These are phyloP conservation scores for Pyricularia sp. DNA, from an alignment of 2,329 filamentous ascomycete genomes.

Conservation along the genomic window DNA sequence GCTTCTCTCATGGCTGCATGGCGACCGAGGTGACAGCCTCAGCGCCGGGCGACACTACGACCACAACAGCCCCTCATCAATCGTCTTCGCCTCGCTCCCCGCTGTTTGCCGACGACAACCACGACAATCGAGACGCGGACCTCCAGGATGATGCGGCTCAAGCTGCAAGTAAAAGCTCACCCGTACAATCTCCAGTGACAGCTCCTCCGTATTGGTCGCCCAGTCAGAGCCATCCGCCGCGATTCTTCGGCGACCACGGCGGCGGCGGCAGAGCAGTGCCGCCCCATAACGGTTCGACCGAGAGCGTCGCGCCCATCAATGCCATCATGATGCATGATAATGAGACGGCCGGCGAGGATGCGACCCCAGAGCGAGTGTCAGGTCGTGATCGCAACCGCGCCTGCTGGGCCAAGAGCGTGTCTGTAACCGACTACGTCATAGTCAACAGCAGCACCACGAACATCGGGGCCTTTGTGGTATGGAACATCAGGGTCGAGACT, in stretches of 20 bases:
- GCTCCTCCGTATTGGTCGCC: constrained; percentile 37
- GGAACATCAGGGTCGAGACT: constrained; percentile 83
- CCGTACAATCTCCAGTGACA: constrained; percentile 19
- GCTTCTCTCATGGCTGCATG: constrained; percentile 8
- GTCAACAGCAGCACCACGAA: constrained; percentile 48
- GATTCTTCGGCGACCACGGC: background rate
- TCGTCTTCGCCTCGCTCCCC: background rate
- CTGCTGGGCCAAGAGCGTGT: constrained; percentile 57
- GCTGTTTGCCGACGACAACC: constrained; percentile 1
- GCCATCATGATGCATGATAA: constrained; percentile 56
- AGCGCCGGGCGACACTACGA: background rate
- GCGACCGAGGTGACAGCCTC: constrained; percentile 7
- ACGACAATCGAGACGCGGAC: constrained; percentile 3
- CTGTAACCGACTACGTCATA: constrained; percentile 46
- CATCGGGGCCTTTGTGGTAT: constrained; percentile 88
- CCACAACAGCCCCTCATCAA: background rate
- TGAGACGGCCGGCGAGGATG: constrained; percentile 34
- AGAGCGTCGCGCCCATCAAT: constrained; percentile 39
- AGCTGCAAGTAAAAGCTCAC: constrained; percentile 4
- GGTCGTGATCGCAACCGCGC: constrained; percentile 36
- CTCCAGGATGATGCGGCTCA: constrained; percentile 7
- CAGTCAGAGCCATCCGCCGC: constrained; percentile 7
- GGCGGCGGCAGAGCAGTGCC: constrained; percentile 19
- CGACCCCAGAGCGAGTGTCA: background rate
- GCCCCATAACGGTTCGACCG: constrained; percentile 33